Conservation (phyloP, 345 rosid genomes). For the Camelina hispida region DNA sequence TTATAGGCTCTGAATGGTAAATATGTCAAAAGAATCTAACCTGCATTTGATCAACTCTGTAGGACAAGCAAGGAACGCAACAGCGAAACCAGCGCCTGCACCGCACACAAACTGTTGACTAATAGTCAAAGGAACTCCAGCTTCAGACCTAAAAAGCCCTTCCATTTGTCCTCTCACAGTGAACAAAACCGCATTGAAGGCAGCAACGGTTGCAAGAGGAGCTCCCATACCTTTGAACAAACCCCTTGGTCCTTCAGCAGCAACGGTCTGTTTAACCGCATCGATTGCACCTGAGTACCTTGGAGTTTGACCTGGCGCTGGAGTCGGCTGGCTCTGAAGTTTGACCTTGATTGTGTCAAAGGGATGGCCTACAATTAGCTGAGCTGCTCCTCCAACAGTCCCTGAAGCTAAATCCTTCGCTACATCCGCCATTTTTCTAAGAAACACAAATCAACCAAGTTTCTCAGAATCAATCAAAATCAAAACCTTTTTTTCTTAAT, state of each 20-base stretch:
- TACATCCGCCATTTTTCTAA: conserved; percentile 84
- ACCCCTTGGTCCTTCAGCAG: conserved; percentile 93
- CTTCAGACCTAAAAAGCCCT: conserved; percentile 76
- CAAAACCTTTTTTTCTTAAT: neutral
- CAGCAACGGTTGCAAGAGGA: conserved; percentile 98
- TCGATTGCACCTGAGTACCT: conserved; percentile 83
- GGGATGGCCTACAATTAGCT: conserved; percentile 86
- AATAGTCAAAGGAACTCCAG: conserved; percentile 78
- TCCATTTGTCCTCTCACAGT: conserved; percentile 96
- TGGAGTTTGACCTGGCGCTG: conserved; percentile 79
- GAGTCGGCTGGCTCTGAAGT: conserved; percentile 95
- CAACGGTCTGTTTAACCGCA: conserved; percentile 83
- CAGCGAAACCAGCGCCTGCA: conserved; percentile 94
- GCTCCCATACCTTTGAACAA: conserved; percentile 99
- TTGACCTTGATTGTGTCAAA: conserved; percentile 99
- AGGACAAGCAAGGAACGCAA: conserved; percentile 98
- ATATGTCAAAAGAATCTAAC: conserved; percentile 41
- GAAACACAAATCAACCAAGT: conserved; percentile 20
- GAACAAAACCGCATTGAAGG: conserved; percentile 93
- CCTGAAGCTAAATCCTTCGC: conserved; percentile 90
- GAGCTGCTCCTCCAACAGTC: conserved; percentile 97
- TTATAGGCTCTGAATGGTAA: neutral
- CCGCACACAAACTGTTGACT: conserved; percentile 84
- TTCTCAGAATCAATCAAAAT: conserved; percentile 3
- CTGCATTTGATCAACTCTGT: conserved; percentile 99